These are phyloP conservation scores for Austropuccinia psidii DNA, from an alignment of 1,284 basidiomycete species.

Conservation along the genomic window DNA sequence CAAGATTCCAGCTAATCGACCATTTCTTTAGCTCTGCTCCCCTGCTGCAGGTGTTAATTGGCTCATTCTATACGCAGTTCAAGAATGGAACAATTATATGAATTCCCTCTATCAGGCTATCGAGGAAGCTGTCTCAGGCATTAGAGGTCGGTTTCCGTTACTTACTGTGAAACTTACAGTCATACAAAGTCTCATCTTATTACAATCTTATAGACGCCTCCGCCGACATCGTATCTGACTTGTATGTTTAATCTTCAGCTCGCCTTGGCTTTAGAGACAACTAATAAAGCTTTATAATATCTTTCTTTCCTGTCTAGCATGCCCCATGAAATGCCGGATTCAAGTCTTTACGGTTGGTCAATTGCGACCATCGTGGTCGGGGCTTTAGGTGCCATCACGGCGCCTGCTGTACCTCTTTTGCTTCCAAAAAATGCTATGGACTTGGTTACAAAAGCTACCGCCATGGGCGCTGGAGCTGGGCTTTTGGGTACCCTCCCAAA, in stretches of 20 bases:
- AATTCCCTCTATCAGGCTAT: slow-evolving; percentile 31
- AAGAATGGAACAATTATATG: slow-evolving; percentile 38
- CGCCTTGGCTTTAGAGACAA: neutral
- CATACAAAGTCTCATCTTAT: neutral
- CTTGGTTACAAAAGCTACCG: slow-evolving; percentile 17
- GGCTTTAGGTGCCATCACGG: slow-evolving; percentile 20
- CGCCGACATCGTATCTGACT: slow-evolving; percentile 27
- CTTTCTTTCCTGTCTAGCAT: neutral
- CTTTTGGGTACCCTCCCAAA: neutral
- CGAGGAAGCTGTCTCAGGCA: slow-evolving; percentile 11
- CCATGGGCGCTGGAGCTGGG: slow-evolving; percentile 11
- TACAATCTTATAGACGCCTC: slow-evolving; percentile 12
- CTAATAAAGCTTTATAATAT: too few relatives aligned
- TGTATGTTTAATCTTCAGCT: slow-evolving; percentile 7
- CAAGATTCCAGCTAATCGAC: too few relatives aligned
- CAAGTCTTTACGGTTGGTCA: slow-evolving; percentile 27
- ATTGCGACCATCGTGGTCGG: slow-evolving; percentile 29
- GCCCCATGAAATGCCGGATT: neutral
- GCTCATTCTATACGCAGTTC: slow-evolving; percentile 34
- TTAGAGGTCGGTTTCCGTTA: slow-evolving; percentile 19
- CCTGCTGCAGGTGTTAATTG: slow-evolving; percentile 33
- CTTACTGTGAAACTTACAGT: neutral
- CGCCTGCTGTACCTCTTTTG: slow-evolving; percentile 7
- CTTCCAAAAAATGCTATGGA: slow-evolving; percentile 30
- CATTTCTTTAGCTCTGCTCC: slow-evolving; percentile 19